A percentile compares a stretch with the other conserved stretches of the same genome.
phyloP scores from a whole-genome alignment of 371 early-diverging fungal genomes.

The Mortierella sp. region DNA sequence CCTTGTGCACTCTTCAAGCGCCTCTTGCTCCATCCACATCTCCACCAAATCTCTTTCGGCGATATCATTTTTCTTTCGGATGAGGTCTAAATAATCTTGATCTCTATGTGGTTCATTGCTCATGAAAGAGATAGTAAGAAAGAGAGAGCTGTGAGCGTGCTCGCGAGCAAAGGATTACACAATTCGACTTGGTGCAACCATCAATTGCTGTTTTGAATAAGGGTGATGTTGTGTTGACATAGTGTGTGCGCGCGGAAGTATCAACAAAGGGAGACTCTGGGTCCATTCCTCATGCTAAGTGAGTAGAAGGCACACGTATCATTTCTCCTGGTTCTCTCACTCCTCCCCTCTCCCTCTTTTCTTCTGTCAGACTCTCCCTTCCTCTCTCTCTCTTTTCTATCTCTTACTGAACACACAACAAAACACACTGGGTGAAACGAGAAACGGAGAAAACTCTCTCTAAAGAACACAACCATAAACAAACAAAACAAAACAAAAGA shows the following conservation, averaged over 20 bases:
- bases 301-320: background rate
- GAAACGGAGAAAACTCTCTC: conserved; percentile 4
- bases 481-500: background rate
- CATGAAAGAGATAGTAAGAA: background rate
- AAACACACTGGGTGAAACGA: background rate
- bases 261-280: background rate
- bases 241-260: background rate
- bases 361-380: background rate
- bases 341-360: background rate
- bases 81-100: background rate
- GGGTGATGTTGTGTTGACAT: background rate
- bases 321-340: background rate
- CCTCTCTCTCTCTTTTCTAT: background rate
- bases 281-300: background rate
- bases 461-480: background rate
- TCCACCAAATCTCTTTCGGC: background rate
- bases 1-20: background rate
- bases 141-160: too few species aligned
- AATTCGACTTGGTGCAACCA: background rate
- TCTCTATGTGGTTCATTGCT: background rate
- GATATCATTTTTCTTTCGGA: background rate
- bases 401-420: background rate
- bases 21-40: background rate
- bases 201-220: background rate
- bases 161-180: background rate